These are phyloP conservation scores for Simplicillium sp. DNA, from an alignment of 2,329 filamentous ascomycete species.

Conservation along the genomic window DNA sequence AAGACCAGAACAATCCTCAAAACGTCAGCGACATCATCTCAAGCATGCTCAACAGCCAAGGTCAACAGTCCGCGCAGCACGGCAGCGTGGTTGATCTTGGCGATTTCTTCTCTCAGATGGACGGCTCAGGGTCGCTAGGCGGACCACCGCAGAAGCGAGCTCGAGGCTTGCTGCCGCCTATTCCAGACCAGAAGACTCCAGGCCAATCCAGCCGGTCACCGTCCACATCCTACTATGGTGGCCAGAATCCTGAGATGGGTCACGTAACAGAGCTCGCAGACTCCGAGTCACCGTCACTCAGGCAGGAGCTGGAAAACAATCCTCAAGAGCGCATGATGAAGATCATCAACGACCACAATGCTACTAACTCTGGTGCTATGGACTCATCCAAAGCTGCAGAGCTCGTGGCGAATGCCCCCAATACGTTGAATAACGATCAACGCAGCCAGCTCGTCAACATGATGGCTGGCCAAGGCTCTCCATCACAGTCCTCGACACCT, in stretches of 20 bases:
- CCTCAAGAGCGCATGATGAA: constrained; percentile 55
- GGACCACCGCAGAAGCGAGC: constrained; percentile 37
- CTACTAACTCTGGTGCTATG: constrained; percentile 35
- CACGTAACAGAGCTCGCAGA: constrained; percentile 55
- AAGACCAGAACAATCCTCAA: constrained; percentile 66
- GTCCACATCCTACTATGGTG: constrained; percentile 18
- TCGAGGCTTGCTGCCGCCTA: constrained; percentile 45
- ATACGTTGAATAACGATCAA: constrained; percentile 47
- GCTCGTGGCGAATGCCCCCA: constrained; percentile 43
- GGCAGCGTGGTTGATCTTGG: constrained; percentile 53
- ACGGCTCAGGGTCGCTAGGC: constrained; percentile 25
- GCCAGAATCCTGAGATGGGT: constrained; percentile 33
- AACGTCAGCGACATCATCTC: constrained; percentile 80
- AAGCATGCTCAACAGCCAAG: constrained; percentile 56
- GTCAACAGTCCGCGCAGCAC: constrained; percentile 32
- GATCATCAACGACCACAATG: constrained; percentile 56
- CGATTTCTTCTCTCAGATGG: constrained; percentile 41
- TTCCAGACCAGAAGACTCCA: constrained; percentile 28
- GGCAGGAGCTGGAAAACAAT: constrained; percentile 46
- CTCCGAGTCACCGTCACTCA: constrained; percentile 39
- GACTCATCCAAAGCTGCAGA: constrained; percentile 41
- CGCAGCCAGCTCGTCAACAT: constrained; percentile 48
- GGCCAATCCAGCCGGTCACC: constrained; percentile 17
- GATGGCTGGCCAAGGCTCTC: constrained; percentile 38
- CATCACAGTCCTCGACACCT: constrained; percentile 10